Conservation (phyloP, 164 flowering plant species). For the Echeveria elegans region DNA sequence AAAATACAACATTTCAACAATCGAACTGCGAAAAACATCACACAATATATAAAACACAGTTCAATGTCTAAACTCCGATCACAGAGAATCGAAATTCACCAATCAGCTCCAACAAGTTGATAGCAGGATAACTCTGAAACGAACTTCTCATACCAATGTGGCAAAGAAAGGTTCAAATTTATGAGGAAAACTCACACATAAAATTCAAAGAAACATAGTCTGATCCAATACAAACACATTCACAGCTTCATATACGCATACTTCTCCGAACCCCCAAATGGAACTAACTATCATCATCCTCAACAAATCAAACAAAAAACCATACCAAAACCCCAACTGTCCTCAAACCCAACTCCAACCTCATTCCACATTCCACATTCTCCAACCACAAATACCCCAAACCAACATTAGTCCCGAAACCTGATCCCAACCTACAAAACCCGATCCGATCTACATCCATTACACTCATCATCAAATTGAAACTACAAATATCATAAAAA, state of each 20-base stretch:
- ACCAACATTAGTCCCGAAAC: background rate
- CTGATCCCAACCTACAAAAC: background rate
- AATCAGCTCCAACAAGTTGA: background rate
- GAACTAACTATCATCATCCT: too few species aligned
- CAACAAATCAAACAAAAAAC: too few species aligned
- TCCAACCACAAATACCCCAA: background rate
- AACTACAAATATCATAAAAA: background rate
- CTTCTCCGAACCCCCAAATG: background rate
- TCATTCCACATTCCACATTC: too few species aligned
- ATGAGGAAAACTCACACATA: background rate
- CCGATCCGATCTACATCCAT: conserved; percentile 1
- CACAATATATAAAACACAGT: background rate
- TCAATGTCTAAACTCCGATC: background rate
- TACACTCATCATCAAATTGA: background rate
- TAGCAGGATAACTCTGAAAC: too few species aligned
- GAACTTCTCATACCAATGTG: background rate
- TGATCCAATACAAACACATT: background rate
- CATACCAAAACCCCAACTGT: too few species aligned
- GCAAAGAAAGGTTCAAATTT: background rate
- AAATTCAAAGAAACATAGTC: background rate
- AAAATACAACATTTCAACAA: background rate
- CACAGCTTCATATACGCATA: too few species aligned
- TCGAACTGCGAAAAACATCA: background rate
- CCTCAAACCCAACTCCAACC: too few species aligned
- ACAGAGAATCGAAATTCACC: background rate